Evolutionary conservation across 108 stramenopile genomes (phyloP).

Genomic region (Cyclostephanos tholiformis): DNA sequence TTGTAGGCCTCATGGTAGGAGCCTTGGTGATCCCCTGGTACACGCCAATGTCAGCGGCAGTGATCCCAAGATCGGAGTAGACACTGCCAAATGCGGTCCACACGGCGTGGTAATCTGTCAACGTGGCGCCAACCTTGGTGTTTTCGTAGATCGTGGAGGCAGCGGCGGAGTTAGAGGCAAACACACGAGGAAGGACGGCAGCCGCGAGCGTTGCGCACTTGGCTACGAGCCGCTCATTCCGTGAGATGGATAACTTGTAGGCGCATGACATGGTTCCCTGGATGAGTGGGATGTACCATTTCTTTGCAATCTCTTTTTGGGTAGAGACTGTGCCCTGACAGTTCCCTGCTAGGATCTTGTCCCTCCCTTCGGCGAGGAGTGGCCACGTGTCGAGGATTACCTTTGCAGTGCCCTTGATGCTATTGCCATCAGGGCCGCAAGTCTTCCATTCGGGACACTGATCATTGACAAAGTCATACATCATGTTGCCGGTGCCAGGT

Average conservation of each 20-base stretch:
- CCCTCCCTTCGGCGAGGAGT: not conserved
- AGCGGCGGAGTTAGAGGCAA: not conserved
- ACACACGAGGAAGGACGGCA: not conserved
- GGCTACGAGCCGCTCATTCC: not conserved
- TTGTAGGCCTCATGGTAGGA: not conserved
- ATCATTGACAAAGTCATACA: not conserved
- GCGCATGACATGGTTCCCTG: not conserved
- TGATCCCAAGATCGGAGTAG: slow-evolving; percentile 1
- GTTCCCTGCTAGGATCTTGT: not conserved
- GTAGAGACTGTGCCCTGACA: not conserved
- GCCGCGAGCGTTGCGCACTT: not conserved
- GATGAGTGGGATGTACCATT: slow-evolving; percentile 1
- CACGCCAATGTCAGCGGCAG: not conserved
- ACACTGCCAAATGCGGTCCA: not conserved
- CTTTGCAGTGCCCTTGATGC: not conserved
- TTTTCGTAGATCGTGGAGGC: not conserved
- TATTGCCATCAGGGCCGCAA: not conserved
- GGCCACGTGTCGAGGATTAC: not conserved
- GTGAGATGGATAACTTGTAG: not conserved
- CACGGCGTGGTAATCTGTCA: not conserved
- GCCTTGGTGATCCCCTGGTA: not conserved
- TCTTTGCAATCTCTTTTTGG: too few relatives aligned
- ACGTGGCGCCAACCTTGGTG: not conserved
- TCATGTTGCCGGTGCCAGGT: not conserved
- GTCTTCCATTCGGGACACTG: not conserved